Percentiles rank a stretch among this genome's conserved stretches.
phyloP scores from a whole-genome alignment of 163 green algal species.

The Chlorella variabilis region DNA sequence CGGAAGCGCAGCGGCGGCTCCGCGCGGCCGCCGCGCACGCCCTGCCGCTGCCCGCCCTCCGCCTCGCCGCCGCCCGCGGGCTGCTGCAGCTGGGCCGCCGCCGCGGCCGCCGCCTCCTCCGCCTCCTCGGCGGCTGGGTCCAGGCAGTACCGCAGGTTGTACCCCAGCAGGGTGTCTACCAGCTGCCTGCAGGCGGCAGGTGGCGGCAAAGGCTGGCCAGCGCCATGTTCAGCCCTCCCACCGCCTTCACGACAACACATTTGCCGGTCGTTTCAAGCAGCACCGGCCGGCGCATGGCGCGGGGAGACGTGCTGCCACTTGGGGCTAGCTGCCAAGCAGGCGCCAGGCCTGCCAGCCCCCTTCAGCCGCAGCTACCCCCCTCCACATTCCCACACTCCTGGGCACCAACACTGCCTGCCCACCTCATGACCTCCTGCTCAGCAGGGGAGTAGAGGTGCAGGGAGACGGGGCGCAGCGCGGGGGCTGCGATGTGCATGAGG shows the following conservation, averaged over 20 bases:
- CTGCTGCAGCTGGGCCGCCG: neutral
- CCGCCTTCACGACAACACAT: too few species aligned
- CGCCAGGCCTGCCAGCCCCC: too few species aligned
- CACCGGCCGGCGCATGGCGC: too few species aligned
- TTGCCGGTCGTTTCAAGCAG: too few species aligned
- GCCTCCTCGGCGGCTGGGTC: slow-evolving; percentile 25
- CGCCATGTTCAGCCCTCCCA: too few species aligned
- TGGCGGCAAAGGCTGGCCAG: too few species aligned
- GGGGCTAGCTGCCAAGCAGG: too few species aligned
- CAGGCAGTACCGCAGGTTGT: slow-evolving; percentile 64
- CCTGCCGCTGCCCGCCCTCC: neutral
- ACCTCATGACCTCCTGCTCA: slow-evolving; percentile 59
- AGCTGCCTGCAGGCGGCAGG: slow-evolving; percentile 27
- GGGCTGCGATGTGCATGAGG: slow-evolving; percentile 58
- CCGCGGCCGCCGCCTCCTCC: neutral
- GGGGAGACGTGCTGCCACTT: too few species aligned
- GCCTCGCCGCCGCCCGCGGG: neutral
- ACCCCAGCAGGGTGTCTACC: slow-evolving; percentile 65
- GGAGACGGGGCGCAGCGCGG: slow-evolving; percentile 63
- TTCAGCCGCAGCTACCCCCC: neutral
- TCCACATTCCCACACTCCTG: neutral
- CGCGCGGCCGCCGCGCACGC: neutral
- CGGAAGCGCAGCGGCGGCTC: slow-evolving; percentile 43
- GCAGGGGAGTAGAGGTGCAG: slow-evolving; percentile 64
- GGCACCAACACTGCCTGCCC: neutral